phyloP scores from a whole-genome alignment of 2,329 filamentous ascomycete genomes.

The Trematosphaeria pertusa region DNA sequence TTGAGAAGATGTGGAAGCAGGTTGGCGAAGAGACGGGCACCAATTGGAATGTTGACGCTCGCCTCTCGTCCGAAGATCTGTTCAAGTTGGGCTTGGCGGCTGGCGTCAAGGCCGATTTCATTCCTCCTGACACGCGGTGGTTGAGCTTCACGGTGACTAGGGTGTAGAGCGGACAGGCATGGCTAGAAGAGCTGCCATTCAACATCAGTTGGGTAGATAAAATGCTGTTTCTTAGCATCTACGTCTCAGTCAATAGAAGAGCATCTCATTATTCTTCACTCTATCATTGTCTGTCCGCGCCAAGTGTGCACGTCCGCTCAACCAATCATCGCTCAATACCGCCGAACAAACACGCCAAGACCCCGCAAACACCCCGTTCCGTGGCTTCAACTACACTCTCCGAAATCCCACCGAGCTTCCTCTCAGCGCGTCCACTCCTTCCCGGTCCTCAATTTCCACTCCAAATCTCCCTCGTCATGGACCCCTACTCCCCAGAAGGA shows the following conservation, averaged over 20 bases:
- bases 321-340: too few relatives aligned
- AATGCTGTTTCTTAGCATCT: too few relatives aligned
- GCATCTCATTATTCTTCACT: too few relatives aligned
- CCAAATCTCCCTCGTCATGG: constrained; percentile 38
- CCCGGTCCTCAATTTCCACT: neutral
- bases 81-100: constrained; percentile 16
- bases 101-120: constrained; percentile 20
- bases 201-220: neutral
- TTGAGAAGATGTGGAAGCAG: constrained; percentile 47
- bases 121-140: constrained; percentile 32
- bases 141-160: constrained; percentile 37
- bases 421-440: neutral
- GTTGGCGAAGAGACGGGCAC: constrained; percentile 48
- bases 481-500: constrained; percentile 70
- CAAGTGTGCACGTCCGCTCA: too few relatives aligned
- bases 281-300: too few relatives aligned
- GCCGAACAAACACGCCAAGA: constrained; percentile 38
- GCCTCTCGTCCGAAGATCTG: constrained; percentile 31
- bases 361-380: constrained; percentile 33
- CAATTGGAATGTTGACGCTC: constrained; percentile 44
- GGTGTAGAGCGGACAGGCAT: constrained; percentile 15
- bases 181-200: neutral
- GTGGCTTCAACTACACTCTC: constrained; percentile 36
- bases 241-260: too few relatives aligned
- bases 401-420: constrained; percentile 13